These are phyloP conservation scores for Lasiodiplodia hormozganensis DNA, from an alignment of 2,329 filamentous ascomycete species.

Conservation along the genomic window DNA sequence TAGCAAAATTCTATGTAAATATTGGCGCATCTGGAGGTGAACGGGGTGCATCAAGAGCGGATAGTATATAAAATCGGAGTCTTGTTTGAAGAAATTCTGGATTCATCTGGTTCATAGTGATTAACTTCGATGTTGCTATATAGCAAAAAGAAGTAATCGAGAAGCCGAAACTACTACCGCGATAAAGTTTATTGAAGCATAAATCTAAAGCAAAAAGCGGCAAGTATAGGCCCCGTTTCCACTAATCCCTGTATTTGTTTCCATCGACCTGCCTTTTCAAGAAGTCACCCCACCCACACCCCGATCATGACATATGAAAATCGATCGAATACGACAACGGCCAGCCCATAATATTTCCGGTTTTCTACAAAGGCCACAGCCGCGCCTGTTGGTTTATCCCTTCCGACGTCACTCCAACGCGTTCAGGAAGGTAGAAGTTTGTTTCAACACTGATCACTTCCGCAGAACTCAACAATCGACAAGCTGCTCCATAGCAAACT, in stretches of 20 bases:
- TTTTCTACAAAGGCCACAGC: not conserved
- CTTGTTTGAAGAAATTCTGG: no score
- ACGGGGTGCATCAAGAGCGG: no score
- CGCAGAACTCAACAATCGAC: not conserved
- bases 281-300: not conserved
- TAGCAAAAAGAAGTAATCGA: no score
- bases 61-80: no score
- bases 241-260: not conserved
- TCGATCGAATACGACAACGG: not conserved
- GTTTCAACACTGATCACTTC: not conserved
- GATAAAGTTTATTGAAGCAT: no score
- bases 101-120: no score
- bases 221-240: not conserved
- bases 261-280: constrained; percentile 1
- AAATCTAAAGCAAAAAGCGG: constrained; percentile 4
- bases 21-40: no score
- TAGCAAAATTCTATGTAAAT: no score
- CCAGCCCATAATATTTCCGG: not conserved
- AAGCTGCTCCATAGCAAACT: not conserved
- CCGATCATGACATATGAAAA: not conserved
- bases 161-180: no score
- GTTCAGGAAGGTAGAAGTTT: not conserved
- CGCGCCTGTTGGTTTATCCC: not conserved
- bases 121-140: no score
- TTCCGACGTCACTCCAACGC: not conserved